These are phyloP conservation scores for Collybiopsis luxurians DNA, from an alignment of 768 basidiomycete genomes.

Conservation along the genomic window DNA sequence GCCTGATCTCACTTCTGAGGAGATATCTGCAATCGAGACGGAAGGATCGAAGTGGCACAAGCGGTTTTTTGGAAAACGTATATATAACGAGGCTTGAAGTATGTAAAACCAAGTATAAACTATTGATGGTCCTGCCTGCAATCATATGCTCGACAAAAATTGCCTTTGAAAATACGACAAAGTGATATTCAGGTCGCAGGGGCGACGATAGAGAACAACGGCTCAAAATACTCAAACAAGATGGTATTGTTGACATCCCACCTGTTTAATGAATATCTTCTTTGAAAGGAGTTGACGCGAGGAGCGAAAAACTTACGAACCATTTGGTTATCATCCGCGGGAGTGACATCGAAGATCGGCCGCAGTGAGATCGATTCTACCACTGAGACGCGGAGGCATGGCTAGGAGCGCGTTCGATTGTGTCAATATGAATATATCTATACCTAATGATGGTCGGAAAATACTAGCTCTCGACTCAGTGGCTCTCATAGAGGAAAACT, in stretches of 20 bases:
- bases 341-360: neutral
- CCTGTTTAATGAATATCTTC: no score
- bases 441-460: neutral
- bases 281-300: no score
- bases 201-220: no score
- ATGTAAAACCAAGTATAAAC: no score
- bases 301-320: no score
- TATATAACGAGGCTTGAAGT: no score
- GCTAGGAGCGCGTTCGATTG: neutral
- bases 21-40: constrained; percentile 21
- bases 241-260: no score
- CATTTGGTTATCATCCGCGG: neutral
- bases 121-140: no score
- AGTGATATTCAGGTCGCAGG: no score
- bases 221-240: no score
- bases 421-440: neutral
- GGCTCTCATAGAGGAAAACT: neutral
- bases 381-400: neutral
- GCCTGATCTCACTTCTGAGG: constrained; percentile 23
- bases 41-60: constrained; percentile 20
- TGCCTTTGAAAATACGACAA: no score
- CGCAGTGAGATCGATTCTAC: neutral
- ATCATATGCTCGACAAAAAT: no score
- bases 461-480: neutral
- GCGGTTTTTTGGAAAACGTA: constrained; percentile 21